phyloP scores from a whole-genome alignment of 805 yeast genomes.

The Schwanniomyces polymorphus region DNA sequence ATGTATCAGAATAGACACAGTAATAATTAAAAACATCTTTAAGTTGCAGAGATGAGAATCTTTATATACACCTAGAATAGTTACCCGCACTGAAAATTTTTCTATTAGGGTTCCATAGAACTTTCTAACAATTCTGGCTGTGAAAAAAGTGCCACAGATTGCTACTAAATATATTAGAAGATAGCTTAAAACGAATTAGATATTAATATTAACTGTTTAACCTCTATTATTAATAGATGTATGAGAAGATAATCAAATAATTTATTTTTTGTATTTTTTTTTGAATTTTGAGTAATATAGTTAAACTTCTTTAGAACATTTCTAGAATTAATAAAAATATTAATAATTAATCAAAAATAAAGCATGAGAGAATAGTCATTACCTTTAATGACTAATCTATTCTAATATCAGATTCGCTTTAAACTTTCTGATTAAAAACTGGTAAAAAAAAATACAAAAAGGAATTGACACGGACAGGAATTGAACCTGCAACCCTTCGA shows the following conservation, averaged over 20 bases:
- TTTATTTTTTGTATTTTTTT: neutral
- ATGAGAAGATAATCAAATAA: neutral
- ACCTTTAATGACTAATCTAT: too few species aligned
- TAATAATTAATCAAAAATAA: too few species aligned
- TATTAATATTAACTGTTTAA: too few species aligned
- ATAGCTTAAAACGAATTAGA: too few species aligned
- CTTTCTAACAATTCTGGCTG: neutral
- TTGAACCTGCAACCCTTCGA: conserved; percentile 82
- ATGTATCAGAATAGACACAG: neutral
- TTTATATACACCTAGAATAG: neutral
- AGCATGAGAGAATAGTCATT: too few species aligned
- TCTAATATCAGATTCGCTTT: too few species aligned
- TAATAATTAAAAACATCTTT: neutral
- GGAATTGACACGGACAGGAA: conserved; percentile 70
- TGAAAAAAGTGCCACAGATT: too few species aligned
- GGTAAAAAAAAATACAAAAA: conserved; percentile 1
- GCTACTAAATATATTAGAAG: too few species aligned
- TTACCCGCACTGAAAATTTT: conserved; percentile 2
- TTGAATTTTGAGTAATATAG: neutral
- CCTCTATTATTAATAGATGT: neutral
- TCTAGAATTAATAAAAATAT: too few species aligned
- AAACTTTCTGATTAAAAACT: too few species aligned
- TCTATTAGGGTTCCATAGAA: neutral
- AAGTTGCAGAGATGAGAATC: neutral
- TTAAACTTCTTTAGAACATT: too few species aligned